A percentile compares a stretch with the other conserved stretches of the same genome.
phyloP scores from a whole-genome alignment of 495 filamentous ascomycete species.

The Achaetomiella virescens region DNA sequence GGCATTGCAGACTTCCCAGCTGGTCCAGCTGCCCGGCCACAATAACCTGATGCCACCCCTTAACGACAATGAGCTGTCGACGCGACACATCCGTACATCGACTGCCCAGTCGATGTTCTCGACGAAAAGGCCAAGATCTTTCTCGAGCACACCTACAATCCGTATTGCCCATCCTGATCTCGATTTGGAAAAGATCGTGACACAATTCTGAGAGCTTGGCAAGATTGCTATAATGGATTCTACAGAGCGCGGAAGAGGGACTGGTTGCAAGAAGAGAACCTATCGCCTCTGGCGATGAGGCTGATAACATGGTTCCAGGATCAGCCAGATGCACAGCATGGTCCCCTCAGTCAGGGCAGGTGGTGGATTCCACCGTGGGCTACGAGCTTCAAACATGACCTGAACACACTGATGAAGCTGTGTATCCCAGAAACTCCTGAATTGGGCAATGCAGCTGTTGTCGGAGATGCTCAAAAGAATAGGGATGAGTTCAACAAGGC shows the following conservation, averaged over 20 bases:
- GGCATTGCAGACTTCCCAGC: too few relatives aligned
- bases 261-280: background rate
- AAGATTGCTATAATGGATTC: background rate
- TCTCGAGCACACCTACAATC: background rate
- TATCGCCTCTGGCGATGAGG: background rate
- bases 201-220: background rate
- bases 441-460: background rate
- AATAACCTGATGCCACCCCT: too few relatives aligned
- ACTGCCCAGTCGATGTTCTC: too few relatives aligned
- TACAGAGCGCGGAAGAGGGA: background rate
- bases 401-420: background rate
- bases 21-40: too few relatives aligned
- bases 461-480: background rate
- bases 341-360: background rate
- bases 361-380: constrained; percentile 4
- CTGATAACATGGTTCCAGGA: background rate
- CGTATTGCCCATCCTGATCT: background rate
- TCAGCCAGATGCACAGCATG: background rate
- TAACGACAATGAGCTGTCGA: too few relatives aligned
- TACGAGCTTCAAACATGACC: background rate
- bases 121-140: background rate
- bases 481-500: too few relatives aligned
- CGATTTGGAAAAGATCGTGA: background rate
- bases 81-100: too few relatives aligned
- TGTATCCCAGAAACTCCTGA: background rate